Evolutionary conservation across 208 protist species (phyloP).

Genomic region (Acanthamoeba lenticulata): DNA sequence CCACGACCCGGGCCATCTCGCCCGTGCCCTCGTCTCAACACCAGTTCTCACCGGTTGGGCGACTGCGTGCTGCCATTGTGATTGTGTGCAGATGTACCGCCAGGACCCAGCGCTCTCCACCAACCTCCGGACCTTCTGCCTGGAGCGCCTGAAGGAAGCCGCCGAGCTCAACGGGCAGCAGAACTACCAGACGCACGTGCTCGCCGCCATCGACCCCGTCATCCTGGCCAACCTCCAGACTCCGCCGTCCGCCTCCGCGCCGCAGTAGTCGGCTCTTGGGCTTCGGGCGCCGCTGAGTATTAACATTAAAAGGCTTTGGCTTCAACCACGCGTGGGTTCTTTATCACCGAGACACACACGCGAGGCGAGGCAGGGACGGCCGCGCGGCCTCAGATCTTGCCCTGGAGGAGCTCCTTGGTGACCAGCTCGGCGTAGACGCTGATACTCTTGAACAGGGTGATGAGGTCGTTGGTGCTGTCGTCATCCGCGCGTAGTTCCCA

Average conservation of each 20-base stretch:
- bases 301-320: too few relatives aligned
- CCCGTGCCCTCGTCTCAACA: not conserved
- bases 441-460: slow-evolving; percentile 35
- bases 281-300: too few relatives aligned
- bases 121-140: slow-evolving; percentile 39
- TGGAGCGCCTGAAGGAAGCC: slow-evolving; percentile 49
- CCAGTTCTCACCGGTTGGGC: too few relatives aligned
- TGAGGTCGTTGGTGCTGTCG: slow-evolving; percentile 32
- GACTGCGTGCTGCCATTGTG: not conserved
- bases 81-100: slow-evolving; percentile 44
- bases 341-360: too few relatives aligned
- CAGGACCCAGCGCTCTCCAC: not conserved
- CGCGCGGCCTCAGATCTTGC: slow-evolving; percentile 55
- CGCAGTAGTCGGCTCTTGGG: too few relatives aligned
- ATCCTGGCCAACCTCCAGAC: slow-evolving; percentile 47
- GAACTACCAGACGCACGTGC: slow-evolving; percentile 51
- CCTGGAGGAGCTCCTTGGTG: slow-evolving; percentile 15
- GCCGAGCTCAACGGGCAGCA: slow-evolving; percentile 29
- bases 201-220: slow-evolving; percentile 12
- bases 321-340: too few relatives aligned
- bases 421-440: slow-evolving; percentile 56
- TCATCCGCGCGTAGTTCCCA: not conserved
- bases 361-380: too few relatives aligned
- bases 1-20: not conserved
- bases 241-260: too few relatives aligned